phyloP scores from a whole-genome alignment of 176 grass and related monocot species.

The Secale cereale region DNA sequence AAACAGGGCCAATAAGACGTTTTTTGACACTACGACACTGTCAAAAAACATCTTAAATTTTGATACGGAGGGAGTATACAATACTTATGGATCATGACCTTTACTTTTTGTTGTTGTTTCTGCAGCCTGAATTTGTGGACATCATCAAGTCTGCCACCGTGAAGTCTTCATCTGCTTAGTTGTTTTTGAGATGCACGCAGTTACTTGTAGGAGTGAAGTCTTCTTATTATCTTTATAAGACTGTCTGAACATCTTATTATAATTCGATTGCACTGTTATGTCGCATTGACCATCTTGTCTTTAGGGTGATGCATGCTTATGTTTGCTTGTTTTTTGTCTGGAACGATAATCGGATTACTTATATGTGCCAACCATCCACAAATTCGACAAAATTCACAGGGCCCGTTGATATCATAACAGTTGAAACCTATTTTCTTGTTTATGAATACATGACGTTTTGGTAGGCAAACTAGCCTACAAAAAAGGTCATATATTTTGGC shows the following conservation, averaged over 20 bases:
- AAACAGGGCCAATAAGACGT: too few species aligned
- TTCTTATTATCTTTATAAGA: background rate
- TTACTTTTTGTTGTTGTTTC: background rate
- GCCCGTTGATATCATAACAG: background rate
- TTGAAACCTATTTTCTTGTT: background rate
- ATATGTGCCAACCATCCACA: background rate
- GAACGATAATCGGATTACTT: background rate
- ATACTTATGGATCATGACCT: background rate
- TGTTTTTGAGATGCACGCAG: background rate
- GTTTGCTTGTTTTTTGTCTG: background rate
- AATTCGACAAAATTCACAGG: background rate
- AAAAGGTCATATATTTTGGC: too few species aligned
- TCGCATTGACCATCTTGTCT: background rate
- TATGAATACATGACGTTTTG: too few species aligned
- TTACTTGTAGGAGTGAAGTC: background rate
- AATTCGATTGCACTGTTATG: slow-evolving; percentile 1
- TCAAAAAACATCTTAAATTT: too few species aligned
- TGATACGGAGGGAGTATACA: too few species aligned
- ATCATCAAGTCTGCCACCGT: slow-evolving; percentile 71
- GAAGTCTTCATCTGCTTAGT: slow-evolving; percentile 55
- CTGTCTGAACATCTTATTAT: slow-evolving; percentile 8
- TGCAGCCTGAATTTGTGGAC: slow-evolving; percentile 85
- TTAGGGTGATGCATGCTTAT: background rate
- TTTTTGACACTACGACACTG: too few species aligned
- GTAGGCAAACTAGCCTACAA: too few species aligned